A percentile compares a stretch with the other conserved stretches of the same genome.
Evolutionary conservation across 257 asterid species (phyloP).

Genomic region (Nicotiana otophora): DNA sequence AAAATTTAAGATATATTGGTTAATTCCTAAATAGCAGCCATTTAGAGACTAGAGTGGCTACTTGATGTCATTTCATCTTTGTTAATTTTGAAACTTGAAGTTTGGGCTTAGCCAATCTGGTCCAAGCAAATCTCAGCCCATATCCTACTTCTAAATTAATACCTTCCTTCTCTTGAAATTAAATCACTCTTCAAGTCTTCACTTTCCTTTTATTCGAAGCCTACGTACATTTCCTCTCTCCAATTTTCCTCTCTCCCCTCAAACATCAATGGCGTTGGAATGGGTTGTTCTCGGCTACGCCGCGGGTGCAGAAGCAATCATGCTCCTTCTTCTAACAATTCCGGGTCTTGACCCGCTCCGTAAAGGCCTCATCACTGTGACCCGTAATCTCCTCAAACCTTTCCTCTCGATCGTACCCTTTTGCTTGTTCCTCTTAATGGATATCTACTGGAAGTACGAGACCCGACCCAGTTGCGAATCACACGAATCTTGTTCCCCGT

Average conservation of each 20-base stretch:
- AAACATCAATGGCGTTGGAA: slow-evolving; percentile 67
- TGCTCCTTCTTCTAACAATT: slow-evolving; percentile 83
- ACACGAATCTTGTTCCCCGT: slow-evolving; percentile 66
- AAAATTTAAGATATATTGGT: no score
- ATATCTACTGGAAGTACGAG: slow-evolving; percentile 97
- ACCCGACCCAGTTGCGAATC: slow-evolving; percentile 63
- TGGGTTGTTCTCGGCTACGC: slow-evolving; percentile 95
- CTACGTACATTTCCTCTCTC: neutral
- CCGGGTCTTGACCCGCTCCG: slow-evolving; percentile 89
- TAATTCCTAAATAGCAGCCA: no score
- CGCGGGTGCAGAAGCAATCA: slow-evolving; percentile 90
- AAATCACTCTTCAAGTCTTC: no score
- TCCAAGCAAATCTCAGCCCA: neutral
- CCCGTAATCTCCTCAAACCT: slow-evolving; percentile 71
- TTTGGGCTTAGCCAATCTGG: no score
- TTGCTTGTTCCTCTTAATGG: slow-evolving; percentile 79
- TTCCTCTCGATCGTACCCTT: slow-evolving; percentile 81
- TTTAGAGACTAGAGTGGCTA: no score
- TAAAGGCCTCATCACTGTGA: slow-evolving; percentile 72
- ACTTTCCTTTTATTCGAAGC: neutral
- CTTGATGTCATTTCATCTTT: no score
- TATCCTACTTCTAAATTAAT: no score
- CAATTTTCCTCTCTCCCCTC: neutral
- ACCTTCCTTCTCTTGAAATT: neutral
- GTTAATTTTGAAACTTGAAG: no score